phyloP scores from a whole-genome alignment of 306 rosid species.

The Parietaria judaica region DNA sequence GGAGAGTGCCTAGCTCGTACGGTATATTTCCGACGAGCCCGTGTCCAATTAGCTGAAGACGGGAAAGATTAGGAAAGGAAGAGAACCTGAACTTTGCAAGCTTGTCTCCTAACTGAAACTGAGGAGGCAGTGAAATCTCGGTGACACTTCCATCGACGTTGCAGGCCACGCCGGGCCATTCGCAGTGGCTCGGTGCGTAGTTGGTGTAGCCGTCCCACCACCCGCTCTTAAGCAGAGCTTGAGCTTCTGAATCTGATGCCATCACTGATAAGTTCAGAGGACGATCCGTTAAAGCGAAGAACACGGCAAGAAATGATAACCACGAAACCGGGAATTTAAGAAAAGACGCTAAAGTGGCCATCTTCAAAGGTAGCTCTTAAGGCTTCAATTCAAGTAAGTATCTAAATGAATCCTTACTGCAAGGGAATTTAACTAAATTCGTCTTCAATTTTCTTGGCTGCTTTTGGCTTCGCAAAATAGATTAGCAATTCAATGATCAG shows the following conservation, averaged over 20 bases:
- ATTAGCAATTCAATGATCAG: too few relatives aligned
- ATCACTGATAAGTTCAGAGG: background rate
- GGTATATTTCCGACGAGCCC: conserved; percentile 12
- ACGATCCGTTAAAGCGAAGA: background rate
- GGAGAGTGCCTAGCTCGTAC: conserved; percentile 9
- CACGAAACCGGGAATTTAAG: background rate
- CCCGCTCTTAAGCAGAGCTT: conserved; percentile 13
- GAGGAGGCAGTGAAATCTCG: conserved; percentile 6
- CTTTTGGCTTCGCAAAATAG: too few relatives aligned
- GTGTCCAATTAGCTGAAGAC: conserved; percentile 8
- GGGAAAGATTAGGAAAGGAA: conserved; percentile 14
- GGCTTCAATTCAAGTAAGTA: too few relatives aligned
- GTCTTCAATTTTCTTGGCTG: too few relatives aligned
- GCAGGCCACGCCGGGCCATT: conserved; percentile 11
- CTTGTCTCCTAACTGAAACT: conserved; percentile 12
- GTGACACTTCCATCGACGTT: conserved; percentile 3
- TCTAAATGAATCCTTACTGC: too few relatives aligned
- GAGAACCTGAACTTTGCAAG: conserved; percentile 12
- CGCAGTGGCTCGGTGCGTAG: conserved; percentile 2
- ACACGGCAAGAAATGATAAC: conserved; percentile 3
- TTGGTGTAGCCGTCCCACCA: conserved; percentile 16
- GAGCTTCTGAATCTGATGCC: conserved; percentile 12
- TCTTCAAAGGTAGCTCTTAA: background rate
- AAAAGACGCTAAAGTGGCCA: background rate
- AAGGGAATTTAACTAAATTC: too few relatives aligned